phyloP scores from a whole-genome alignment of 2,329 filamentous ascomycete genomes.

The Pseudomassariella vexata region DNA sequence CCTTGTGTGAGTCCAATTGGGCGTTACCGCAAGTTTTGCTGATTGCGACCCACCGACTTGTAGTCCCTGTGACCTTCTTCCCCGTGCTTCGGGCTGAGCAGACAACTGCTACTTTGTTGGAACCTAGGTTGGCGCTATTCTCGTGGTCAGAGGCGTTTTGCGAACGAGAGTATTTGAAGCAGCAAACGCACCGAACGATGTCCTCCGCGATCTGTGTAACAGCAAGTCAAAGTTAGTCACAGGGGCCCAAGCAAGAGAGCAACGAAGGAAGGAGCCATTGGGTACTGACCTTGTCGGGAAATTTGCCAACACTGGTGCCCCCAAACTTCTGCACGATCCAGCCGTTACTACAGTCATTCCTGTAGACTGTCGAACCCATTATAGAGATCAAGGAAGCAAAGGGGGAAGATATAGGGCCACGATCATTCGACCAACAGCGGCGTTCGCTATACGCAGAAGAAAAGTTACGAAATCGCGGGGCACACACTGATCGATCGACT shows the following conservation, averaged over 20 bases:
- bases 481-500: no score
- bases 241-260: conserved; percentile 9
- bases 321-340: conserved; percentile 96
- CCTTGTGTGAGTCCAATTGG: conserved; percentile 10
- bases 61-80: conserved; percentile 92
- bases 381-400: no score
- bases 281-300: conserved; percentile 65
- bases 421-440: no score
- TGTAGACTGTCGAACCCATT: conserved; percentile 11
- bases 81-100: conserved; percentile 93
- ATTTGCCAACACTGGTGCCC: conserved; percentile 93
- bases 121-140: conserved; percentile 51
- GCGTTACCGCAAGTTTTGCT: not conserved
- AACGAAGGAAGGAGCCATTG: no score
- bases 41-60: conserved; percentile 68
- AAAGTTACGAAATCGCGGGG: no score
- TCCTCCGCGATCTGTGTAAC: conserved; percentile 52
- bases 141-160: conserved; percentile 12
- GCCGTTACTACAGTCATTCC: conserved; percentile 33
- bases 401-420: not conserved
- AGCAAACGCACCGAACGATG: conserved; percentile 54
- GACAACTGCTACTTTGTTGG: conserved; percentile 80
- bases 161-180: conserved; percentile 9
- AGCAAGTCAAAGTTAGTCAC: conserved; percentile 9
- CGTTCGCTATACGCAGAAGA: no score